These are phyloP conservation scores for Prunus yedoensis DNA, from an alignment of 331 rosid genomes.

Conservation along the genomic window DNA sequence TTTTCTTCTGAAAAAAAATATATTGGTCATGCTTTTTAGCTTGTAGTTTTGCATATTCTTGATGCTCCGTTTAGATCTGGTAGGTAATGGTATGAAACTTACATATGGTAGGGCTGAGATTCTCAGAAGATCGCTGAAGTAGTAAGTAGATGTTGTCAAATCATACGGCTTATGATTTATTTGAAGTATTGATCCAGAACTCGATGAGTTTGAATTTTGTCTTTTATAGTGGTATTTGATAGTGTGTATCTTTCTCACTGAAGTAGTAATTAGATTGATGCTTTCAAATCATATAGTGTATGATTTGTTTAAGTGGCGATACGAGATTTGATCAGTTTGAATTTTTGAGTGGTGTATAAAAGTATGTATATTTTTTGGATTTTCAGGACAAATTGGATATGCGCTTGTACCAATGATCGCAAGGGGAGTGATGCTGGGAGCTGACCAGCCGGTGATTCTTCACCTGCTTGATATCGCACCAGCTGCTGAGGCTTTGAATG, in stretches of 20 bases:
- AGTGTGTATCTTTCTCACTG: neutral
- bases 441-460: conserved; percentile 84
- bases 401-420: conserved; percentile 99
- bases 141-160: too few relatives aligned
- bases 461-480: conserved; percentile 85
- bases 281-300: neutral
- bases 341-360: neutral
- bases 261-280: conserved; percentile 5
- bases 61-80: conserved; percentile 35
- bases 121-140: too few relatives aligned
- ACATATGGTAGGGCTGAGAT: too few relatives aligned
- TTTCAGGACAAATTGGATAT: conserved; percentile 82
- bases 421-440: conserved; percentile 87
- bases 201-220: too few relatives aligned
- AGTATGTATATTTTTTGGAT: neutral
- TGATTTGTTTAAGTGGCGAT: conserved; percentile 2
- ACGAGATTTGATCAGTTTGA: neutral
- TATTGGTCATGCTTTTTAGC: neutral
- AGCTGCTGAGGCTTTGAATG: conserved; percentile 90
- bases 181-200: too few relatives aligned
- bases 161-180: too few relatives aligned
- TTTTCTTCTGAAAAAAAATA: neutral
- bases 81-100: neutral
- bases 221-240: too few relatives aligned
- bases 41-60: neutral